Evolutionary conservation across 345 rosid species (phyloP), one percentile per base, ranked within the genome.

Genomic region (Gossypium sturtianum): DNA sequence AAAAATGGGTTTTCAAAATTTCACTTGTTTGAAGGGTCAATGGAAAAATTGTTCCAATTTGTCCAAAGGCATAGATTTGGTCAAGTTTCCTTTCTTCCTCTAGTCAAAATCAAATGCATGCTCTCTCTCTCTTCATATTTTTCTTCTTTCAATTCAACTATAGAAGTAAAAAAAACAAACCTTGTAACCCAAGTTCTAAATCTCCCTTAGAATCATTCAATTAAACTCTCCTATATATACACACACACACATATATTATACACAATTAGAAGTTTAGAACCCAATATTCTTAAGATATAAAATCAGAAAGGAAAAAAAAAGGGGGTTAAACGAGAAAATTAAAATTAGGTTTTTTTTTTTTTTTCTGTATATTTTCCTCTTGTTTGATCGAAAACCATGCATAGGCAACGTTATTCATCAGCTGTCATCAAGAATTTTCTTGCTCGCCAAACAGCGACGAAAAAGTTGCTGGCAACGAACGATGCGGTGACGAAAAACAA

Each of bases 121-220:
- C 7, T 34, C 16, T 68, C 72, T 67, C 71, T 23, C 13, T 68
- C 23, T 23, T 19, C 57, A 8, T 67, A 22, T 8, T n/a, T 43
- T 41, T 9, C 7, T 69, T 69, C 73, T 19, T 73, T 61, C 53
- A 61, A 60, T 5, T 73, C 75, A 73, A 61, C 48, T 48, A 48
- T 23, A 23, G 58, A 25, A 48, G 72, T 68, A 68, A 23, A 48
- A 48, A 48, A 66, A 4, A 9, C 23, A 48, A 66, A 11, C 2
- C n/a, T 66, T 43, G 11, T 11, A 66, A 44, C 12, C 10, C 29
- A 66, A 66, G 17, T 44, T 66, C 53, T 4, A 66, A 1, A 12
- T 51, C 54, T 4, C 54, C 5, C 60, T 56, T 56, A 20, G 60
- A 48, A 48, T 67, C 20, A 68, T 68, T 68, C 72, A 25, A 48